Evolutionary conservation across 164 flowering plant species (phyloP).

Genomic region (Hamamelis virginiana): DNA sequence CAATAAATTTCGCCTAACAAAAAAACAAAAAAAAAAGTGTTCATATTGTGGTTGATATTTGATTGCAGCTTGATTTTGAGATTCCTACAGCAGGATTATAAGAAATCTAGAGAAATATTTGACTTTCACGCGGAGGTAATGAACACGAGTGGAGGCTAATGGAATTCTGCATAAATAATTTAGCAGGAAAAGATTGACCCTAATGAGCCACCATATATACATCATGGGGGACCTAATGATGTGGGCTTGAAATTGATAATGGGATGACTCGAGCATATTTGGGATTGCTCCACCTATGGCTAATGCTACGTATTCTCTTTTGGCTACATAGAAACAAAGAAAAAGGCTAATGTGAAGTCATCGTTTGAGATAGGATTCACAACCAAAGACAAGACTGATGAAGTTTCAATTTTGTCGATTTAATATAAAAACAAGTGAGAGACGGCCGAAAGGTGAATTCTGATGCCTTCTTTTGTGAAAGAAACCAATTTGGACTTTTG

Average conservation of each 20-base stretch:
- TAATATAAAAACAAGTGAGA: background rate
- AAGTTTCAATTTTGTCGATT: constrained; percentile 4
- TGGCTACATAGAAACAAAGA: background rate
- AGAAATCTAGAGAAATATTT: no score
- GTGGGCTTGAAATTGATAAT: background rate
- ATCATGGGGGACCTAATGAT: background rate
- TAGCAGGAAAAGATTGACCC: background rate
- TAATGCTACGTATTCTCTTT: constrained; percentile 13
- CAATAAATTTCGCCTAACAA: background rate
- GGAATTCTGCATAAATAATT: background rate
- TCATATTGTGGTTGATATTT: no score
- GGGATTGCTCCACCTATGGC: background rate
- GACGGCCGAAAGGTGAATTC: constrained; percentile 12
- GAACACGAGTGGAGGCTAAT: background rate
- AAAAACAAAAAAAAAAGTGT: no score
- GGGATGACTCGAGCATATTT: background rate
- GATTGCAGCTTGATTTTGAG: no score
- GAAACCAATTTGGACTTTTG: constrained; percentile 34
- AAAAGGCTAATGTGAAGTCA: constrained; percentile 1
- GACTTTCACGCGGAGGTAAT: no score
- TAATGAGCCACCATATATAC: no score
- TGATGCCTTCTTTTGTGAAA: constrained; percentile 10
- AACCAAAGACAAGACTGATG: constrained; percentile 7
- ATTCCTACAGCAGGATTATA: no score
- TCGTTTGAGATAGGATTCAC: constrained; percentile 7